A percentile compares a stretch with the other conserved stretches of the same genome.
These are phyloP conservation scores for Knoxia roxburghii DNA, from an alignment of 257 asterid genomes.

Conservation along the genomic window DNA sequence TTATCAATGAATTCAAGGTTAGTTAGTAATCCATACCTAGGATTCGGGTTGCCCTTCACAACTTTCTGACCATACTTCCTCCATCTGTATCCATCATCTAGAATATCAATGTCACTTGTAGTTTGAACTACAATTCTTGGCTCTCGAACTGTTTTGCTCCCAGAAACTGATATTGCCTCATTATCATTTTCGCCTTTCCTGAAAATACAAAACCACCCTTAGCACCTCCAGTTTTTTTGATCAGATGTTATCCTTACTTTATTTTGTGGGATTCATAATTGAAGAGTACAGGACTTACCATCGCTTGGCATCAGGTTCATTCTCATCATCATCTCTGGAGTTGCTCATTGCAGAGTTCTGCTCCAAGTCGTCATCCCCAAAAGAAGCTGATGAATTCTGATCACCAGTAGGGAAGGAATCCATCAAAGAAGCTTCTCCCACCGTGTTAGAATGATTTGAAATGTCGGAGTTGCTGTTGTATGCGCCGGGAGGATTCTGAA, in stretches of 20 bases:
- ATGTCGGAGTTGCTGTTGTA: constrained; percentile 29
- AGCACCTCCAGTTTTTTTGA: too few relatives aligned
- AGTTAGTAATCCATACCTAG: constrained; percentile 43
- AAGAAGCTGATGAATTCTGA: constrained; percentile 73
- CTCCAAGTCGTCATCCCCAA: constrained; percentile 78
- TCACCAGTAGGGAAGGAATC: constrained; percentile 38
- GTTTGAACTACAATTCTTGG: constrained; percentile 92
- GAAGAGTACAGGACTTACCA: constrained; percentile 73
- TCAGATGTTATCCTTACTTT: too few relatives aligned
- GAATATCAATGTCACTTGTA: constrained; percentile 92
- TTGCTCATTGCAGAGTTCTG: constrained; percentile 67
- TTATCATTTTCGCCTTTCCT: constrained; percentile 78
- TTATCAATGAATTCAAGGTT: background rate
- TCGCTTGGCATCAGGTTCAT: constrained; percentile 76
- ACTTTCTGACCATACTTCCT: constrained; percentile 95
- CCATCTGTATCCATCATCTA: constrained; percentile 95
- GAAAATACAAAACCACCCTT: constrained; percentile 20
- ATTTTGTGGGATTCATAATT: too few relatives aligned
- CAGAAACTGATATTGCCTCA: constrained; percentile 60
- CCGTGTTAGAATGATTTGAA: constrained; percentile 27
- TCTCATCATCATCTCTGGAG: constrained; percentile 64
- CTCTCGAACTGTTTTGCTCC: constrained; percentile 70
- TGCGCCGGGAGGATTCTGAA: constrained; percentile 30
- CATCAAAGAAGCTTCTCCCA: constrained; percentile 36
- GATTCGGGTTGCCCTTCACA: constrained; percentile 92